Evolutionary conservation across 2,329 filamentous ascomycete genomes (phyloP).

Genomic region (Pseudogymnoascus pannorum): DNA sequence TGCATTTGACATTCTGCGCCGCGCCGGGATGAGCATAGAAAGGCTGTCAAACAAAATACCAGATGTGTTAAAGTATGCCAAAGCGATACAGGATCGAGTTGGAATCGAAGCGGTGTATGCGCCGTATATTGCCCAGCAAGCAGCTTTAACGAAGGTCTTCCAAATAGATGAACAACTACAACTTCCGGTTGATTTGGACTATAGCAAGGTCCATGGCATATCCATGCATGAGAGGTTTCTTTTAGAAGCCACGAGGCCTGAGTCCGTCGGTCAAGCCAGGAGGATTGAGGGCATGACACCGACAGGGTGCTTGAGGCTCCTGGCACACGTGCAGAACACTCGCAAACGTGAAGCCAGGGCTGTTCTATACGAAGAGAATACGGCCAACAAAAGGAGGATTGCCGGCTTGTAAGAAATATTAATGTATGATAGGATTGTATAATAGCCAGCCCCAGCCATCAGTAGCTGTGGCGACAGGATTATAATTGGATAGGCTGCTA

Average conservation of each 20-base stretch:
- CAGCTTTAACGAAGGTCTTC: slow-evolving; percentile 57
- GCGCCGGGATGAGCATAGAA: slow-evolving; percentile 52
- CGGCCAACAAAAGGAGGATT: neutral
- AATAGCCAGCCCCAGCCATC: neutral
- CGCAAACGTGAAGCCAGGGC: slow-evolving; percentile 1
- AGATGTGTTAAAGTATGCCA: slow-evolving; percentile 45
- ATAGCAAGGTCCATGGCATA: slow-evolving; percentile 63
- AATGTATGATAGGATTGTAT: neutral
- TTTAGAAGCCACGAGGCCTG: slow-evolving; percentile 64
- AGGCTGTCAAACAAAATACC: slow-evolving; percentile 53
- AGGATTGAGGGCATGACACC: slow-evolving; percentile 74
- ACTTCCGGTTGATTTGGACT: slow-evolving; percentile 70
- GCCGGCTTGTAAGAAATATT: neutral
- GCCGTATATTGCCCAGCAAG: slow-evolving; percentile 74
- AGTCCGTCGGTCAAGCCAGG: slow-evolving; percentile 81
- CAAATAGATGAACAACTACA: slow-evolving; percentile 67
- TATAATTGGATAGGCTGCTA: neutral
- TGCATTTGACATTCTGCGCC: slow-evolving; percentile 72
- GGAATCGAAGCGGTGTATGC: slow-evolving; percentile 79
- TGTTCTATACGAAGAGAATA: neutral
- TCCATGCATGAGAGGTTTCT: slow-evolving; percentile 71
- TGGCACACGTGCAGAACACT: slow-evolving; percentile 46
- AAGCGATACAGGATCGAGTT: slow-evolving; percentile 60
- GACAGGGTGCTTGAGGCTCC: slow-evolving; percentile 50
- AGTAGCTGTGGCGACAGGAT: neutral